These are phyloP conservation scores for Lactarius sanguifluus DNA, from an alignment of 768 basidiomycete species.

Conservation along the genomic window DNA sequence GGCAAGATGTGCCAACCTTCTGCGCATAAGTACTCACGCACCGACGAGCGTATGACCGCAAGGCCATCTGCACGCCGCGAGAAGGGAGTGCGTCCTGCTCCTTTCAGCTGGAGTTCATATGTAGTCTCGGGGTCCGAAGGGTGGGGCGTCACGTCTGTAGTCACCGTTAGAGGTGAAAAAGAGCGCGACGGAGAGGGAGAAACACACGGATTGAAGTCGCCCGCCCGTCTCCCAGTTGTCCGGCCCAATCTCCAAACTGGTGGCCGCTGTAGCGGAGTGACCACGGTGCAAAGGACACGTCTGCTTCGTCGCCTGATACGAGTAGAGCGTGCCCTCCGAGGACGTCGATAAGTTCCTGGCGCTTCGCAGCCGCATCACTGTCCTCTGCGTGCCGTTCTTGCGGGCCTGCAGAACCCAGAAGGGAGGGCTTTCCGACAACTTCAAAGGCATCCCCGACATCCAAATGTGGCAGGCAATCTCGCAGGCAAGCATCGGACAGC, in stretches of 20 bases:
- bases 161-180: not conserved
- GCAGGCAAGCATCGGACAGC: conserved; percentile 62
- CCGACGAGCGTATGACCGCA: conserved; percentile 91
- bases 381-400: conserved; percentile 34
- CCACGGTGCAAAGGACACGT: conserved; percentile 59
- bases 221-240: conserved; percentile 93
- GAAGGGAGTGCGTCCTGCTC: conserved; percentile 92
- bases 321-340: conserved; percentile 76
- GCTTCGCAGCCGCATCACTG: conserved; percentile 43
- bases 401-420: conserved; percentile 38
- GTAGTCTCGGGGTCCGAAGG: conserved; percentile 51
- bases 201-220: conserved; percentile 79
- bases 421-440: conserved; percentile 58
- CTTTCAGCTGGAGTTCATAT: conserved; percentile 93
- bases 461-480: conserved; percentile 79
- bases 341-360: conserved; percentile 77
- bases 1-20: conserved; percentile 59
- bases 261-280: conserved; percentile 89
- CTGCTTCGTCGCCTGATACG: conserved; percentile 45
- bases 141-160: conserved; percentile 73
- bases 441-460: conserved; percentile 84
- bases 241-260: conserved; percentile 88
- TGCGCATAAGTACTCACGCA: conserved; percentile 90
- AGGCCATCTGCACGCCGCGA: conserved; percentile 91
- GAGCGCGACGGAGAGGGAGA: conserved; percentile 1